phyloP scores from a whole-genome alignment of 768 basidiomycete species.

The Pseudohyphozyma bogoriensis region DNA sequence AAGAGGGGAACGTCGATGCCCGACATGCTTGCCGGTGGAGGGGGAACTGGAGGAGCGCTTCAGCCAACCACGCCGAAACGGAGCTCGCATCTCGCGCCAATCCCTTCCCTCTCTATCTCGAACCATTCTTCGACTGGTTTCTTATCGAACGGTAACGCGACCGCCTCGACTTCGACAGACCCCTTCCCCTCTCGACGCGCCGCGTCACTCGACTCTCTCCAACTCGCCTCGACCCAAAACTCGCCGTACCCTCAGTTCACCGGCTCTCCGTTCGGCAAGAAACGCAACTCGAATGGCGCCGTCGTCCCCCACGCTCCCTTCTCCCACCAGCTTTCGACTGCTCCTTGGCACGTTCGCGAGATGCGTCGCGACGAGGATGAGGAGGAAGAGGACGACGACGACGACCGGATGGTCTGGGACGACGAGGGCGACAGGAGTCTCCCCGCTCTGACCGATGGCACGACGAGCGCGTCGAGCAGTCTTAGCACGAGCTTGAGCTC shows the following conservation, averaged over 20 bases:
- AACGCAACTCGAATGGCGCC: constrained; percentile 32
- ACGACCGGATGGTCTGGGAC: constrained; percentile 19
- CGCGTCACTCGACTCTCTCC: constrained; percentile 1
- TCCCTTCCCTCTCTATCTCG: not conserved
- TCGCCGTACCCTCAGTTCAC: not conserved
- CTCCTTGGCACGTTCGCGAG: not conserved
- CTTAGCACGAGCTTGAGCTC: constrained; percentile 9
- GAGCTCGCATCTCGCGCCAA: not conserved
- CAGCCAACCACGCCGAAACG: not conserved
- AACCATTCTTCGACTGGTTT: not conserved
- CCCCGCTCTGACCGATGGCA: constrained; percentile 28
- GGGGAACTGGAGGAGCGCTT: not conserved
- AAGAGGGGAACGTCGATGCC: constrained; percentile 1
- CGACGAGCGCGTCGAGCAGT: constrained; percentile 24
- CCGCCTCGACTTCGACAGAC: not conserved
- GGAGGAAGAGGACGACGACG: constrained; percentile 22
- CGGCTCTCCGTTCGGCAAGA: constrained; percentile 7
- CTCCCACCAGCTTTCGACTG: not conserved
- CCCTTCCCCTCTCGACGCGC: constrained; percentile 4
- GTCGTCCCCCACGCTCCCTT: too few relatives aligned
- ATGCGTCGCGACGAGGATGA: not conserved
- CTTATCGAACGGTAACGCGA: too few relatives aligned
- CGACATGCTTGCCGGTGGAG: constrained; percentile 5
- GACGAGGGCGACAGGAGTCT: not conserved
- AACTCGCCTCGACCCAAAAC: not conserved